phyloP scores from a whole-genome alignment of 1,139 yeast species.

The Geotrichum fermentans region DNA sequence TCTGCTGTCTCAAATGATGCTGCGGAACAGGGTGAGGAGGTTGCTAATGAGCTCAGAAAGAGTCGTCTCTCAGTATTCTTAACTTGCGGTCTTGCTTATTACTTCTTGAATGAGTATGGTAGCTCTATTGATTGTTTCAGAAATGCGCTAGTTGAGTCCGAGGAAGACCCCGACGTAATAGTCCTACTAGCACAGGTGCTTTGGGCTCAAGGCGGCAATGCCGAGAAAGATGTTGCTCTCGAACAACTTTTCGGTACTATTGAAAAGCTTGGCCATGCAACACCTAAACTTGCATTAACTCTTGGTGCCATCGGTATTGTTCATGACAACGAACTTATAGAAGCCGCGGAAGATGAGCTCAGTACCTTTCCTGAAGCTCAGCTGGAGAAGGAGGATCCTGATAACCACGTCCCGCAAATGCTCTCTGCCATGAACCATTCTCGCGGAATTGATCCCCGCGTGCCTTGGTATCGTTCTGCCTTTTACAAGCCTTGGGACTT shows the following conservation, averaged over 20 bases:
- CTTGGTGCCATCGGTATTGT: conserved; percentile 76
- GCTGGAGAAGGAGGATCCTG: conserved; percentile 49
- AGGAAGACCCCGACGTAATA: conserved; percentile 58
- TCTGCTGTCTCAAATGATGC: conserved; percentile 48
- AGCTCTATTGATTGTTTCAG: conserved; percentile 65
- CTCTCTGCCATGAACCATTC: conserved; percentile 42
- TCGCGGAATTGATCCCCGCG: conserved; percentile 24
- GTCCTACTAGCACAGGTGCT: conserved; percentile 73
- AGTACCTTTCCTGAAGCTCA: conserved; percentile 47
- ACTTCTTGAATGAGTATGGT: conserved; percentile 58
- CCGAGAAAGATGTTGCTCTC: conserved; percentile 75
- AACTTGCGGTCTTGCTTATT: conserved; percentile 64
- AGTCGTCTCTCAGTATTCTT: conserved; percentile 55
- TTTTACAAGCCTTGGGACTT: conserved; percentile 67
- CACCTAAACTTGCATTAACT: conserved; percentile 60
- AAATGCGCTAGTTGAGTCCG: conserved; percentile 51
- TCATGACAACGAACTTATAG: conserved; percentile 55
- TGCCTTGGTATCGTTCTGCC: conserved; percentile 66
- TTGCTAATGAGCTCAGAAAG: conserved; percentile 24
- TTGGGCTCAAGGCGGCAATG: conserved; percentile 65
- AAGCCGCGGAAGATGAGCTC: conserved; percentile 65
- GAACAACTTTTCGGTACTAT: conserved; percentile 49
- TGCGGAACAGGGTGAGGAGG: conserved; percentile 32
- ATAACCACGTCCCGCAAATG: conserved; percentile 44
- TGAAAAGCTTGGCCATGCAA: conserved; percentile 49